These are phyloP conservation scores for Trypanosoma platydactyli DNA, from an alignment of 208 protist genomes.

Conservation along the genomic window DNA sequence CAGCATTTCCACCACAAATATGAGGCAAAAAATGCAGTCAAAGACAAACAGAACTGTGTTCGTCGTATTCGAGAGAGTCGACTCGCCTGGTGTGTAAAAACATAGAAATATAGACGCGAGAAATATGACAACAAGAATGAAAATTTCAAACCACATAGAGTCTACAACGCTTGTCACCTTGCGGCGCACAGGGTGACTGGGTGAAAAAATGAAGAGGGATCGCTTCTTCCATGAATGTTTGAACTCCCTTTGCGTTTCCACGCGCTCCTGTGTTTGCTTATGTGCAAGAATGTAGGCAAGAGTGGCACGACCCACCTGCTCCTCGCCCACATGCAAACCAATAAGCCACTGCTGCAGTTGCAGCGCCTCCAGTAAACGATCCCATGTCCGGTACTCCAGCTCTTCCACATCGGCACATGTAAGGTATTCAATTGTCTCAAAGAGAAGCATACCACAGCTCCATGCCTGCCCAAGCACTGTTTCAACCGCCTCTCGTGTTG, in stretches of 20 bases:
- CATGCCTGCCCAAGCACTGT: conserved; percentile 86
- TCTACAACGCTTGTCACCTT: conserved; percentile 45
- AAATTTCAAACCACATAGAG: conserved; percentile 62
- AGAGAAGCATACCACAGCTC: conserved; percentile 89
- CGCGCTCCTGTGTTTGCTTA: conserved; percentile 60
- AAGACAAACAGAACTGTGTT: conserved; percentile 77
- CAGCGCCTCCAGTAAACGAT: conserved; percentile 67
- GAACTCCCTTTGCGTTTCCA: conserved; percentile 35
- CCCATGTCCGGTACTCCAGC: conserved; percentile 62
- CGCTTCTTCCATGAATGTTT: conserved; percentile 62
- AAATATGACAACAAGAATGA: conserved; percentile 72
- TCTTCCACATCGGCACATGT: conserved; percentile 69
- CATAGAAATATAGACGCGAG: conserved; percentile 78
- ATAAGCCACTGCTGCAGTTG: conserved; percentile 88
- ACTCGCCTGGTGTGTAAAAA: conserved; percentile 51
- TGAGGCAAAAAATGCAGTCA: conserved; percentile 82
- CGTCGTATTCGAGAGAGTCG: conserved; percentile 53
- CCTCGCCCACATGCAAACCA: conserved; percentile 87
- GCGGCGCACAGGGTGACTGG: conserved; percentile 57
- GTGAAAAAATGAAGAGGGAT: conserved; percentile 64
- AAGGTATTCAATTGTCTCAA: conserved; percentile 84
- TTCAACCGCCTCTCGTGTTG: conserved; percentile 74
- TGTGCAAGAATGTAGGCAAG: conserved; percentile 86
- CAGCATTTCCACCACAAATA: conserved; percentile 88
- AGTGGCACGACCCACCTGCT: conserved; percentile 87